Evolutionary conservation across 2,329 filamentous ascomycete species (phyloP), one percentile per base, ranked within the genome.

Genomic region (Esteya vermicola): DNA sequence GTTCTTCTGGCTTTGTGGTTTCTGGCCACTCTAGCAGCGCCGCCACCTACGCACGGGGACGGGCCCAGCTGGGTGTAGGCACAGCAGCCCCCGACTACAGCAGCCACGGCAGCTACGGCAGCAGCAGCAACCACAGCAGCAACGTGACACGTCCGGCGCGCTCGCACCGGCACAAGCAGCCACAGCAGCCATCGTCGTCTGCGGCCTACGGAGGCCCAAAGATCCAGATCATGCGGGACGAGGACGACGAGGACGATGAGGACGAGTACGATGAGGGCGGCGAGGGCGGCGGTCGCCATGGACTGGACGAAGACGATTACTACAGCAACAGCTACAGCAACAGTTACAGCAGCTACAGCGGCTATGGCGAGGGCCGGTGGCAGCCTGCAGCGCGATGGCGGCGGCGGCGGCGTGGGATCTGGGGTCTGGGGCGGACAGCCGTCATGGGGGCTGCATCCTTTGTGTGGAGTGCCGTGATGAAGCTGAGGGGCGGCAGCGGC

Each of bases 61-160:
- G n/a, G n/a, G n/a, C n/a, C n/a, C n/a, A n/a, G n/a, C n/a, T n/a
- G n/a, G n/a, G n/a, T n/a, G n/a, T n/a, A n/a, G n/a, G n/a, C n/a
- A n/a, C n/a, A n/a, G n/a, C n/a, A n/a, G n/a, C n/a, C n/a, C n/a
- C n/a, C n/a, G n/a, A n/a, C n/a, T n/a, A n/a, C n/a, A n/a, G n/a
- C n/a, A n/a, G n/a, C n/a, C n/a, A n/a, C n/a, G n/a, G n/a, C n/a
- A n/a, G n/a, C n/a, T n/a, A n/a, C n/a, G 50, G 43, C 8, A 54
- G 55, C 8, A 57, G 58, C n/a, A n/a, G n/a, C n/a, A n/a, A n/a
- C n/a, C 50, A 51, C 12, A 52, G 52, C 9, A 45, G 51, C 10
- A 52, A 47, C 41, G 46, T 45, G 23, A 9, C 30, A 28, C 21
- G 2, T 4, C 20, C 12, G 6, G 13, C 25, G 35, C 21, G 40